Evolutionary conservation across 106 monocot species (phyloP).

Genomic region (Xerophyta viscosa): DNA sequence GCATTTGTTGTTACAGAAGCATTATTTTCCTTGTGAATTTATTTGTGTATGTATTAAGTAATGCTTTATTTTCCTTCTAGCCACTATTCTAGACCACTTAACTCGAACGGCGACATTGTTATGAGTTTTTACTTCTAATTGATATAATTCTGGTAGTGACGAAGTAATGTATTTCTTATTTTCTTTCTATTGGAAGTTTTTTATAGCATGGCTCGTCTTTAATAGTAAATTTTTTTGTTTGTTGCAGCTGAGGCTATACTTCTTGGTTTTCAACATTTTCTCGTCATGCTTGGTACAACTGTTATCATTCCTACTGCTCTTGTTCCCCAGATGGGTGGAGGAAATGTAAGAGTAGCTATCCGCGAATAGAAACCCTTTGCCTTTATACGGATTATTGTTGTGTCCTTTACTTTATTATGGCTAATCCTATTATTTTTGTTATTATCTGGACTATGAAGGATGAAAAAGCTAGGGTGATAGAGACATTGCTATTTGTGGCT

Average conservation of each 20-base stretch:
- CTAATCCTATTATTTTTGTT: neutral
- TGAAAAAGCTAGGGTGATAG: slow-evolving; percentile 92
- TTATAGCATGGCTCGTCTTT: no score
- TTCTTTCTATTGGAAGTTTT: neutral
- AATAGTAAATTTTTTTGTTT: slow-evolving; percentile 10
- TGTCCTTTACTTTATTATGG: neutral
- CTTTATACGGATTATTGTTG: neutral
- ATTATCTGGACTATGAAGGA: slow-evolving; percentile 61
- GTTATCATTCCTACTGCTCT: slow-evolving; percentile 97
- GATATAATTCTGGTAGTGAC: no score
- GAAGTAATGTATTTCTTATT: no score
- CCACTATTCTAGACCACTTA: no score
- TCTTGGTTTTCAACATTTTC: slow-evolving; percentile 90
- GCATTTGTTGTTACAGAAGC: no score
- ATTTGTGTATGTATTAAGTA: no score
- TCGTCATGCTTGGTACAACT: slow-evolving; percentile 97
- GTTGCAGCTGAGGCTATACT: slow-evolving; percentile 91
- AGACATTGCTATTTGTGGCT: slow-evolving; percentile 85
- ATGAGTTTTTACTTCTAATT: no score
- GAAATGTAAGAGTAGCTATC: slow-evolving; percentile 82
- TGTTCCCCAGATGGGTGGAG: slow-evolving; percentile 99
- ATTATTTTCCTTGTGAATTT: no score
- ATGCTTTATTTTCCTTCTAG: no score
- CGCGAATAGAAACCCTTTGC: neutral
- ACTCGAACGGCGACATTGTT: no score